Conservation (phyloP, 1,284 basidiomycete genomes). For the Mrakiaceae sp. region DNA sequence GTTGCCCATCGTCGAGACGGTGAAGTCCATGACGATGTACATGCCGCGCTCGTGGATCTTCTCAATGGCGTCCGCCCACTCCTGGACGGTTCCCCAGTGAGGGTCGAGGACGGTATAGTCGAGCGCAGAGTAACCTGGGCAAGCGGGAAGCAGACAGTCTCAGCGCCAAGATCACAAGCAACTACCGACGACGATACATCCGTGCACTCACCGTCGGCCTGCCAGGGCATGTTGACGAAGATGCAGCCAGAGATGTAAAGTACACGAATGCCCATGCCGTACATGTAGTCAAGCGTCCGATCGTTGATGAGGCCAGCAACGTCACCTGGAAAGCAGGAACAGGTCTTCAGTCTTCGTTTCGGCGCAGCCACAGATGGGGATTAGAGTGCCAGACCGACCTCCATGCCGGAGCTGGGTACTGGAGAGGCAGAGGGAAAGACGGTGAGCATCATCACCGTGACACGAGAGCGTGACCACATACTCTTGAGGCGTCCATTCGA, state of each 20-base stretch:
- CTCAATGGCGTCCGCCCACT: constrained; percentile 65
- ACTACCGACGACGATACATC: constrained; percentile 24
- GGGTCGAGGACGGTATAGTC: constrained; percentile 82
- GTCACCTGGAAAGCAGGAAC: constrained; percentile 40
- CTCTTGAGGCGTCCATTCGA: constrained; percentile 73
- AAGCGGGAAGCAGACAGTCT: neutral
- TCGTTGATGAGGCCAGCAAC: constrained; percentile 51
- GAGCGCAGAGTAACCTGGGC: constrained; percentile 59
- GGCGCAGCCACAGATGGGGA: too few species aligned
- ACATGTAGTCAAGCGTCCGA: constrained; percentile 61
- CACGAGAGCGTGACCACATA: neutral
- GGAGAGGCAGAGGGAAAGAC: neutral
- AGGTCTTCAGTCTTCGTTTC: too few species aligned
- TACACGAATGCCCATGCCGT: constrained; percentile 70
- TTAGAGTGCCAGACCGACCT: constrained; percentile 25
- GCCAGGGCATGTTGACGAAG: constrained; percentile 83
- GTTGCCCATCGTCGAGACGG: constrained; percentile 29
- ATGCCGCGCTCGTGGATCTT: constrained; percentile 65
- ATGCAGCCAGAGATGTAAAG: constrained; percentile 84
- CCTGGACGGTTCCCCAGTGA: constrained; percentile 69
- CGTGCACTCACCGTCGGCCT: constrained; percentile 52
- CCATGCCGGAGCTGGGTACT: constrained; percentile 69
- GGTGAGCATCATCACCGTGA: neutral
- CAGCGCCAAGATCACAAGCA: neutral
- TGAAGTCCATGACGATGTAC: constrained; percentile 86